Base-by-base conservation (phyloP, 345 rosid genomes). In the Gossypium mustelinum region DNA sequence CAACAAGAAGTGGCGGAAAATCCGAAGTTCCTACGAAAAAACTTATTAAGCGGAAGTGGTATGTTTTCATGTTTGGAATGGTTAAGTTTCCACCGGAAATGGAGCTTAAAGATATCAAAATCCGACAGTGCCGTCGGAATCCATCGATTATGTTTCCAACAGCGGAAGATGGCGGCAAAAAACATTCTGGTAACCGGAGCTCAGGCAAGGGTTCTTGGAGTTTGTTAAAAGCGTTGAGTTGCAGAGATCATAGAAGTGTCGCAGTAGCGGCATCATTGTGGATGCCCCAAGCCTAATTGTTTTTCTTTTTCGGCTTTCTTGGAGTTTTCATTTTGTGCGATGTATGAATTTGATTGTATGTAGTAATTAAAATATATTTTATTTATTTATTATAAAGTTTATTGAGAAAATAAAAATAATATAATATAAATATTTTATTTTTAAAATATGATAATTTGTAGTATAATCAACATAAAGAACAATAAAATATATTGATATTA, bases 71-170 rank as follows among this genome's bases (percentile, higher is more conserved):
- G 88, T 86, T 92, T 68, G 94, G 96, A 45, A 81, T 83, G 81
- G 82, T 84, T 34, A 85, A 81, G 85, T 83, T 85, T 13, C 90
- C 93, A 3, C 84, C 83, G 29, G 92, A 77, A 77, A 87, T 86
- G 80, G 91, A 89, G 70, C 86, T 92, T 2, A 81, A 77, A 29
- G 95, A 92, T 70, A 92, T 92, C 11, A 87, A 83, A 51, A 90
- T 51, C 87, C 86, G 94, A 27, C 97, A 90, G 81, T 67, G 48
- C 73, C 91, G 94, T 60, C 88, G 90, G 72, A 84, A 16, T 73
- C 80, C 86, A 0, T 77, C 87, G 48, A 75, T 75, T 25, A 74
- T 89, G 84, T 82, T 90, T 34, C 79, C 84, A 0, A 27, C 82
- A 39, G 18, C 62, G 69, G 84, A 83, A 79, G 61, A 82, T 2